Evolutionary conservation across 345 rosid species (phyloP).

Genomic region (Rhodomyrtus tomentosa): DNA sequence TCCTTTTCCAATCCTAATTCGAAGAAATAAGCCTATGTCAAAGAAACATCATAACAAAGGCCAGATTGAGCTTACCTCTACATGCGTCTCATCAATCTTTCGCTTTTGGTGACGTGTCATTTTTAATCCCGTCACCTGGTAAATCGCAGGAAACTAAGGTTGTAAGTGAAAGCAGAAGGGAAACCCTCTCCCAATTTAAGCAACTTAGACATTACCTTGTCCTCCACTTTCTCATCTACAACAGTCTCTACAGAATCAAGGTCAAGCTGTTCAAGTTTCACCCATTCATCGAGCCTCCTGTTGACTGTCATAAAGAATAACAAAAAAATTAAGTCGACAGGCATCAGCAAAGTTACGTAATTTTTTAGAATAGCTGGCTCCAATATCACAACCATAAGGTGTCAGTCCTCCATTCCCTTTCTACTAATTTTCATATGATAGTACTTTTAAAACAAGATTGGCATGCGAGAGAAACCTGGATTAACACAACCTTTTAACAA

Average conservation of each 20-base stretch:
- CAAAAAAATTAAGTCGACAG: neutral
- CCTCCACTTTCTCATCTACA: constrained; percentile 94
- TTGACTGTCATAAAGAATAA: constrained; percentile 39
- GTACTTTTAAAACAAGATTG: neutral
- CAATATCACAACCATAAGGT: neutral
- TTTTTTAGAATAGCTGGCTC: neutral
- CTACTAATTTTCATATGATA: neutral
- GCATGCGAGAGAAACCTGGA: neutral
- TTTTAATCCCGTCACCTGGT: constrained; percentile 84
- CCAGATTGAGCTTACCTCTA: constrained; percentile 37
- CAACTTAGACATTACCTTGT: constrained; percentile 44
- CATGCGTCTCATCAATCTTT: constrained; percentile 96
- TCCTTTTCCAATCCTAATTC: neutral
- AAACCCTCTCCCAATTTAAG: neutral
- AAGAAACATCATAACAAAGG: neutral
- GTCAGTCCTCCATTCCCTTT: neutral
- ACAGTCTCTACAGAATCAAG: constrained; percentile 86
- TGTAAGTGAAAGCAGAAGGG: neutral
- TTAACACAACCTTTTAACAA: neutral
- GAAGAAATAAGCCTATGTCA: neutral
- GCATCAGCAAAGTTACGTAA: neutral
- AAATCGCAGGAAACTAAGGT: neutral
- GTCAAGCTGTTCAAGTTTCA: constrained; percentile 84
- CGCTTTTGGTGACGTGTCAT: constrained; percentile 98
- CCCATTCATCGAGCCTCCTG: constrained; percentile 98